These are phyloP conservation scores for Rubroboletus pulcherrimus DNA, from an alignment of 768 basidiomycete species.

Conservation along the genomic window DNA sequence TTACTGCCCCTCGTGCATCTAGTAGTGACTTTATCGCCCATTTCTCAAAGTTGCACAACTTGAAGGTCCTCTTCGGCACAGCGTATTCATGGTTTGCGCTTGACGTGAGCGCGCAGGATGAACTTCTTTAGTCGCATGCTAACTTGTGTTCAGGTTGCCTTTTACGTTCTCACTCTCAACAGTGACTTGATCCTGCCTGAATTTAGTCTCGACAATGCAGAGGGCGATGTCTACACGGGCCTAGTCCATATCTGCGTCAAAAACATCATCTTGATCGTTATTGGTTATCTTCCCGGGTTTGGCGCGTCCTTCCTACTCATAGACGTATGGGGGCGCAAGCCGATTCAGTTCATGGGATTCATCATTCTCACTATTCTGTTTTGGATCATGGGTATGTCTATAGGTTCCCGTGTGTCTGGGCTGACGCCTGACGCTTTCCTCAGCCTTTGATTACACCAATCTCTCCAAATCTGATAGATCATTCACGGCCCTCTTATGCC, in stretches of 20 bases:
- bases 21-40: constrained; percentile 59
- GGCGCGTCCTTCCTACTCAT: constrained; percentile 49
- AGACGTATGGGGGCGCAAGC: constrained; percentile 74
- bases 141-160: constrained; percentile 53
- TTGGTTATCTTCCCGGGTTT: constrained; percentile 81
- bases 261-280: constrained; percentile 66
- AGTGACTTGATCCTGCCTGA: constrained; percentile 31
- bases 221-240: constrained; percentile 40
- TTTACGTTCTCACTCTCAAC: constrained; percentile 83
- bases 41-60: constrained; percentile 70
- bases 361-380: constrained; percentile 59
- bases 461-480: constrained; percentile 36
- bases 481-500: constrained; percentile 74
- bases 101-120: constrained; percentile 53
- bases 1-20: constrained; percentile 62
- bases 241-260: constrained; percentile 61
- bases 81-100: constrained; percentile 86
- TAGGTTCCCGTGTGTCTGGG: neutral
- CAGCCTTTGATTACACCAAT: constrained; percentile 61
- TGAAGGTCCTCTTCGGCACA: constrained; percentile 70
- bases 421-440: neutral
- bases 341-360: constrained; percentile 77
- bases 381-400: constrained; percentile 54
- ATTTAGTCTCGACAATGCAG: neutral
- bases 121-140: neutral